Evolutionary conservation across 2,329 filamentous ascomycete species (phyloP), one percentile per base, ranked within the genome.

Genomic region (Periconia digitata): DNA sequence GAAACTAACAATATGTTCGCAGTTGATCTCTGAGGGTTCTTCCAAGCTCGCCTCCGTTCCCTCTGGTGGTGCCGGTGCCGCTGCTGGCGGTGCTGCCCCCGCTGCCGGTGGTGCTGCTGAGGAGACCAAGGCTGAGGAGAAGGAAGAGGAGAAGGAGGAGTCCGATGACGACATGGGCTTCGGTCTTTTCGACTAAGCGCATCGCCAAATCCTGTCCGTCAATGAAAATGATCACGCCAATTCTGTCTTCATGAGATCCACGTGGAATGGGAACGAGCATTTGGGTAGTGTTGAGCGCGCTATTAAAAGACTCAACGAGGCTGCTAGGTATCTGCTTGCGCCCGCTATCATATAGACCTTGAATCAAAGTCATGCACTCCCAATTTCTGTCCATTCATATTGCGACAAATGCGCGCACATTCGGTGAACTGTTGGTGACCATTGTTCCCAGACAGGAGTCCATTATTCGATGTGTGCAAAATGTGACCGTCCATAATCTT

Each of bases 1-100:
- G 73, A 75, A 21, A 35, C 42, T 41, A 40, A 49, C 59, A 64
- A 71, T 64, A 59, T 62, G 18, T 58, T 43, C n/a, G 32, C 66
- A 97, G 94, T 81, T 99, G 78, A 96, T 99, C 76, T 69, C 89
- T 69, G 85, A 92, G 79, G 94, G 94, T 74, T 85, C 89, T 62
- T 72, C 81, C 78, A 99, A 99, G 87, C 90, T 99, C 71, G 94
- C 94, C 69, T 96, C 92, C 78, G 92, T 99, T 73, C 92, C 94
- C 77, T 90, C 89, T 71, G 94, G 92, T 71, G 92, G 92, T 77
- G 83, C 80, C 72, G 89, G 82, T 76, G 89, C 81, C 67, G 80
- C 79, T 69, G 80, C 79, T 67, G 82, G 79, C 69, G 80, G 79
- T 68, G 82, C 79, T 63, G 70, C 73, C 62, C 77, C 80, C 74